Evolutionary conservation across 306 rosid species (phyloP).

Genomic region (Cucurbita argyrosperma): DNA sequence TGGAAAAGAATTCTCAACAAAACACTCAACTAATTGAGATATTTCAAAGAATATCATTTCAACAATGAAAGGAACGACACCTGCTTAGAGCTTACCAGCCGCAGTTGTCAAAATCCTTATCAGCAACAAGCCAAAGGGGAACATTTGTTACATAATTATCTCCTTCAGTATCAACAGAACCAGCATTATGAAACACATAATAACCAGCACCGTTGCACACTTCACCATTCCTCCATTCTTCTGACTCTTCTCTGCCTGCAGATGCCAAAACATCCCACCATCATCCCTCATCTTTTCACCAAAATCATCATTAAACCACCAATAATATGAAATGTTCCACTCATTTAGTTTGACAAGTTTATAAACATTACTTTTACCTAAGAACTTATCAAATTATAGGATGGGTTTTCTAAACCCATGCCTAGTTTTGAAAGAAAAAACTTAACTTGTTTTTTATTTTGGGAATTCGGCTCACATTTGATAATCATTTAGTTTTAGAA

Average conservation of each 20-base stretch:
- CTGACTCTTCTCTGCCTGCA: constrained; percentile 76
- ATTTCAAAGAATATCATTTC: neutral
- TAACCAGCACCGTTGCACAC: constrained; percentile 62
- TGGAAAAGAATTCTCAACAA: too few species aligned
- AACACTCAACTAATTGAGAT: neutral
- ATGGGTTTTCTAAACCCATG: neutral
- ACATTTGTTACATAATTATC: constrained; percentile 26
- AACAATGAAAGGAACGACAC: neutral
- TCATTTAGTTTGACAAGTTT: neutral
- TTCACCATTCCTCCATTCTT: constrained; percentile 62
- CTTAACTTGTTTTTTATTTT: too few species aligned
- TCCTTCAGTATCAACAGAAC: constrained; percentile 53
- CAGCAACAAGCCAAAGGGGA: neutral
- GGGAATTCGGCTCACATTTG: neutral
- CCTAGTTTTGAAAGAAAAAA: neutral
- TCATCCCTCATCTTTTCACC: neutral
- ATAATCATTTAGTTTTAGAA: neutral
- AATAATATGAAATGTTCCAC: neutral
- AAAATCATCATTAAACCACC: neutral
- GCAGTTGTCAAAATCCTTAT: neutral
- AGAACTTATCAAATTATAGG: neutral
- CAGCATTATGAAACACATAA: constrained; percentile 66
- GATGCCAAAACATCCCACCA: neutral
- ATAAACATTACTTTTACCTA: neutral
- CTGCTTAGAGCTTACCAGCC: neutral